These are phyloP conservation scores for Pontederia paniculata DNA, from an alignment of 176 grass and related monocot species.

Conservation along the genomic window DNA sequence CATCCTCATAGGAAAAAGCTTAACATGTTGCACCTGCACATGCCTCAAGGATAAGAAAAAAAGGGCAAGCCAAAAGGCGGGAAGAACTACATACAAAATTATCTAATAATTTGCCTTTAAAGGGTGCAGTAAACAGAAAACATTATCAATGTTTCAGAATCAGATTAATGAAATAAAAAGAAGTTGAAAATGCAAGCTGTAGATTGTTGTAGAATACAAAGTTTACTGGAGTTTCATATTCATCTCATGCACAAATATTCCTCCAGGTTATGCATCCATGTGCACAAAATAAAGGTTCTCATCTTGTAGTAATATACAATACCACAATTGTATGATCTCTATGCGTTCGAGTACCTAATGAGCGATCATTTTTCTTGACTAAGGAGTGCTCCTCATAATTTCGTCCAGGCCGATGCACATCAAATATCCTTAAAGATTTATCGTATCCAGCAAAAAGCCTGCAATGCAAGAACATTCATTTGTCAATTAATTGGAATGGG, in stretches of 20 bases:
- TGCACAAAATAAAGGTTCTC: not conserved
- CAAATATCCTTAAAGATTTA: constrained; percentile 84
- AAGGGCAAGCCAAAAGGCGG: too few relatives aligned
- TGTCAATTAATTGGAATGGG: too few relatives aligned
- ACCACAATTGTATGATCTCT: not conserved
- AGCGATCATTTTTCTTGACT: constrained; percentile 51
- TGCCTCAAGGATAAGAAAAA: not conserved
- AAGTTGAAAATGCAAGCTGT: too few relatives aligned
- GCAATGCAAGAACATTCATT: constrained; percentile 15
- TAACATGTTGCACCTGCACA: not conserved
- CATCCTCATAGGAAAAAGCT: not conserved
- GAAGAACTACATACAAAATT: too few relatives aligned
- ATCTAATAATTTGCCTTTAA: too few relatives aligned
- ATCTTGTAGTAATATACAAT: not conserved
- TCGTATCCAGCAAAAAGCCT: constrained; percentile 99
- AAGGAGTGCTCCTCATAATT: constrained; percentile 80
- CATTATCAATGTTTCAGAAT: too few relatives aligned
- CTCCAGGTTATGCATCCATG: too few relatives aligned
- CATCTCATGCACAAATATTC: too few relatives aligned
- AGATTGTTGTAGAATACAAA: too few relatives aligned
- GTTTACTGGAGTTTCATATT: too few relatives aligned
- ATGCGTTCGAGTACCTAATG: constrained; percentile 34
- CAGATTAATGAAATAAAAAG: too few relatives aligned
- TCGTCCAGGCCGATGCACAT: constrained; percentile 88
- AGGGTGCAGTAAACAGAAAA: too few relatives aligned